Evolutionary conservation across 2,329 filamentous ascomycete species (phyloP).

Genomic region (Aureobasidium lini): DNA sequence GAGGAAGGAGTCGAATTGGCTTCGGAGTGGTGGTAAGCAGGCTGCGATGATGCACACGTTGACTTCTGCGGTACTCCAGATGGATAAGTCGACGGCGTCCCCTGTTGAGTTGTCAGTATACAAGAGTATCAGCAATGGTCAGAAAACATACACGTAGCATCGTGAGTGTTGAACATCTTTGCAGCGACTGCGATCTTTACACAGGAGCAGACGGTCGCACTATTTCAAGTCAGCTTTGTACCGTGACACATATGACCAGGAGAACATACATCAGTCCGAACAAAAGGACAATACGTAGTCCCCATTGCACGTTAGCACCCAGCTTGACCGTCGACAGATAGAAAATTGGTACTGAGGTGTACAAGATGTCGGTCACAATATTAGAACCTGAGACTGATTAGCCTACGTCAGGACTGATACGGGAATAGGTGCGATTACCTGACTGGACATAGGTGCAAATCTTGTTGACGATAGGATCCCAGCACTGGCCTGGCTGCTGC

Average conservation of each 20-base stretch:
- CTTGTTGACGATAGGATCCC: constrained; percentile 9
- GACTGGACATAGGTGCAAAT: constrained; percentile 13
- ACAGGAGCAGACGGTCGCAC: constrained; percentile 15
- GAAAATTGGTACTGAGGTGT: constrained; percentile 12
- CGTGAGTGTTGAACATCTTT: constrained; percentile 10
- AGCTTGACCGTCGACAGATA: constrained; percentile 16
- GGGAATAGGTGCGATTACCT: background rate
- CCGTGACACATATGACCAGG: too few species aligned
- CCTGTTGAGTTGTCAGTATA: background rate
- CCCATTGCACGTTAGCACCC: constrained; percentile 14
- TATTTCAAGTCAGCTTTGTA: background rate
- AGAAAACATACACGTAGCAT: constrained; percentile 6
- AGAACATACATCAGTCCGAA: constrained; percentile 15
- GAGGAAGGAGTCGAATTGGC: constrained; percentile 14
- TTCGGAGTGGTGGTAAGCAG: constrained; percentile 15
- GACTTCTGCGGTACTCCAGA: constrained; percentile 15
- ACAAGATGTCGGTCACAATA: constrained; percentile 16
- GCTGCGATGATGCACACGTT: constrained; percentile 17
- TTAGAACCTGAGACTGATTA: constrained; percentile 10
- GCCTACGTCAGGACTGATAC: background rate
- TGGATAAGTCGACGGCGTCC: constrained; percentile 15
- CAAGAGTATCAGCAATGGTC: too few species aligned
- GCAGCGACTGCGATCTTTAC: constrained; percentile 14
- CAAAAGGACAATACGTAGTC: constrained; percentile 14
- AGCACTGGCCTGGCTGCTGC: constrained; percentile 12